Evolutionary conservation across 2,329 filamentous ascomycete species (phyloP), one percentile per base, ranked within the genome.

Genomic region (Verticillium albo-atrum): DNA sequence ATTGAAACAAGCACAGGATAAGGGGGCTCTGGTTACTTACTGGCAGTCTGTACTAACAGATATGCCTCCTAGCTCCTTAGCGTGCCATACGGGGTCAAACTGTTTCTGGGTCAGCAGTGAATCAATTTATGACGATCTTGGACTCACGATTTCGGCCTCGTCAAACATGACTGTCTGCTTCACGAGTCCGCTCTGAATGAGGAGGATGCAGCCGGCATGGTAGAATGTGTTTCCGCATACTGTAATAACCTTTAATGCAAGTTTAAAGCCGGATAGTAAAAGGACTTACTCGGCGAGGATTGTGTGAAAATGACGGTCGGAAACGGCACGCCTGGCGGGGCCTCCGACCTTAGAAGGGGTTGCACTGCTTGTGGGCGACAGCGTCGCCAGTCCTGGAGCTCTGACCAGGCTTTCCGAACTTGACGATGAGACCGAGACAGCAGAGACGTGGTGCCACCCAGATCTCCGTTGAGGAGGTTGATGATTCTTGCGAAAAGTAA

Each of bases 141-240:
- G 30, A 15, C 17, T 17, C n/a, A 34, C 34, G n/a, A 54, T 26
- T 30, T 25, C 53, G 25, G 53, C n/a, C 14, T 35, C 15, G 23
- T 50, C 25, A 23, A 47, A 23, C 20, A 30, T 7, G 14, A 20
- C 30, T 3, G n/a, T 25, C 52, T 54, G 7, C 4, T 3, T 52
- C 4, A 55, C 35, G n/a, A 59, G 23, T 23, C 59, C 55, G 6
- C 55, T 61, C 23, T 60, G 57, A 7, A 61, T 42, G 5, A 63
- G 54, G 15, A 61, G 57, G 35, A 63, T 61, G 2, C 54, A 58
- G 25, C 59, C 59, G 5, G 61, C 52, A 23, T 63, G 59, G 27
- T 61, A 63, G 26, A 61, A 63, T 1, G 57, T 61, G 23, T 63
- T 63, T 2, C 59, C 61, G 27, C 61, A 63, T 47, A 61, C 61